These are phyloP conservation scores for Candida loeiensis DNA, from an alignment of 805 yeast species.

Conservation along the genomic window DNA sequence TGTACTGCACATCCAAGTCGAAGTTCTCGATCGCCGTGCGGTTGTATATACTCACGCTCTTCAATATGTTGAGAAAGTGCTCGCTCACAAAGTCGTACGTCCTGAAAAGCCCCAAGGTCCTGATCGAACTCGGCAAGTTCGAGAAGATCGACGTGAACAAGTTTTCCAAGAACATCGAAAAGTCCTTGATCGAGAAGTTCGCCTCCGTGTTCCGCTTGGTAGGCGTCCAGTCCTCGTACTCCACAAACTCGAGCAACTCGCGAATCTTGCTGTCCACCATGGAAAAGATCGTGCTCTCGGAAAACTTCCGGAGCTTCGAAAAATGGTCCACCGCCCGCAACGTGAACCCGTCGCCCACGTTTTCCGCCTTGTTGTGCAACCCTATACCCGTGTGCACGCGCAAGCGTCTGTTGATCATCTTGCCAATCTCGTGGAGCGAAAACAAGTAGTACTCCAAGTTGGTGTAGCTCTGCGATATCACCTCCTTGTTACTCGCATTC, in stretches of 20 bases:
- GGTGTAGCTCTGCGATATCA: conserved; percentile 81
- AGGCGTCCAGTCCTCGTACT: conserved; percentile 76
- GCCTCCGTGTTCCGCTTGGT: conserved; percentile 53
- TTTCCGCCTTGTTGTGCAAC: conserved; percentile 37
- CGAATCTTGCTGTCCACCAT: conserved; percentile 78
- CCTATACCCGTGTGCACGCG: conserved; percentile 37
- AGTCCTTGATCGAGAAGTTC: conserved; percentile 70
- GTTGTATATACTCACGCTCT: conserved; percentile 54
- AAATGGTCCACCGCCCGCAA: conserved; percentile 53
- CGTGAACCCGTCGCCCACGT: conserved; percentile 30
- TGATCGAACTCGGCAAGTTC: conserved; percentile 72
- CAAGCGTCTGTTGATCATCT: conserved; percentile 35
- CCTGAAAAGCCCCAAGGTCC: conserved; percentile 76
- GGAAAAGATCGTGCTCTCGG: conserved; percentile 78
- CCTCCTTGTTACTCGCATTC: conserved; percentile 77
- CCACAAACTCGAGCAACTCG: conserved; percentile 78
- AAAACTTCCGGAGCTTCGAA: conserved; percentile 56
- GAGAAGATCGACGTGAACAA: conserved; percentile 82
- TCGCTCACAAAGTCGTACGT: conserved; percentile 83
- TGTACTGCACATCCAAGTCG: conserved; percentile 71
- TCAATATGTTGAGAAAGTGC: conserved; percentile 59
- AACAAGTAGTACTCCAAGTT: conserved; percentile 82
- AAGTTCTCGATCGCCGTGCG: conserved; percentile 66
- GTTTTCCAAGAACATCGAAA: conserved; percentile 80
- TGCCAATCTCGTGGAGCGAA: conserved; percentile 69